These are phyloP conservation scores for Erigeron canadensis DNA, from an alignment of 129 eudicot genomes.

Conservation along the genomic window DNA sequence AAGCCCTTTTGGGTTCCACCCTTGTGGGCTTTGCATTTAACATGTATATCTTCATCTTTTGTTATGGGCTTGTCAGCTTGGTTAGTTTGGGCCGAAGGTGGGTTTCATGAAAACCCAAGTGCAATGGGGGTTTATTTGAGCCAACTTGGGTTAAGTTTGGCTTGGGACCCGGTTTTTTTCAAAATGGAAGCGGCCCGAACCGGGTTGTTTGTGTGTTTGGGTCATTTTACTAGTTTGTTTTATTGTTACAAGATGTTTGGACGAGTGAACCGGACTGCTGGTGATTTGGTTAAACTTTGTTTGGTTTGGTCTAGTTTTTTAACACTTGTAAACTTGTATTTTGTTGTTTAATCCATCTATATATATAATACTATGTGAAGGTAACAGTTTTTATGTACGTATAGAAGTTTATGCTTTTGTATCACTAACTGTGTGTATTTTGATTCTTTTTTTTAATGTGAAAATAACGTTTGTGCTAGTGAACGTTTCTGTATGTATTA, in stretches of 20 bases:
- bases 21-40: slow-evolving; percentile 62
- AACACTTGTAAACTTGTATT: slow-evolving; percentile 56
- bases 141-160: slow-evolving; percentile 57
- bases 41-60: slow-evolving; percentile 39
- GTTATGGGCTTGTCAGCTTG: slow-evolving; percentile 75
- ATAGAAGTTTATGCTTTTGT: too few species aligned
- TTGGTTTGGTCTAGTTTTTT: slow-evolving; percentile 64
- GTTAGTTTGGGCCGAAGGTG: slow-evolving; percentile 94
- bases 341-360: slow-evolving; percentile 11
- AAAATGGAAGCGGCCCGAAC: slow-evolving; percentile 45
- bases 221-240: slow-evolving; percentile 37
- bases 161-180: slow-evolving; percentile 76
- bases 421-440: too few species aligned
- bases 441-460: too few species aligned
- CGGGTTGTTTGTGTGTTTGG: slow-evolving; percentile 64
- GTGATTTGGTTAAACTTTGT: slow-evolving; percentile 72
- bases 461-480: too few species aligned
- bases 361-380: too few species aligned
- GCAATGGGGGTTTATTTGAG: slow-evolving; percentile 51
- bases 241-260: slow-evolving; percentile 50
- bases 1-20: slow-evolving; percentile 69
- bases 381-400: too few species aligned
- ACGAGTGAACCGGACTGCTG: slow-evolving; percentile 65
- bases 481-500: too few species aligned
- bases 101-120: slow-evolving; percentile 58